phyloP scores from a whole-genome alignment of 2,329 filamentous ascomycete genomes.

The Botryotinia convoluta region DNA sequence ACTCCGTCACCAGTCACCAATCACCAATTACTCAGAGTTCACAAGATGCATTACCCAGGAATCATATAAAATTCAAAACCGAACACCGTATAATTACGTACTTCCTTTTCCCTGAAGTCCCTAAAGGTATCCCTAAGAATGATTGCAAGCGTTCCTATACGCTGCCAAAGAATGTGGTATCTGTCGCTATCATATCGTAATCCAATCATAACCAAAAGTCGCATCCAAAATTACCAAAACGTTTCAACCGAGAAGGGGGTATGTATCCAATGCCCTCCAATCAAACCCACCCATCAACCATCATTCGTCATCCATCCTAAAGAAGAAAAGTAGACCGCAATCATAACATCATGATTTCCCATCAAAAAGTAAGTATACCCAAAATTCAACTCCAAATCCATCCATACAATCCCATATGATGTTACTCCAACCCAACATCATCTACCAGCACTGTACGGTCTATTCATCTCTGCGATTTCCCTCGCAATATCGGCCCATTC shows the following conservation, averaged over 20 bases:
- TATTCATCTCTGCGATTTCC: slow-evolving; percentile 94
- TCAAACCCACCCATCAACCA: not conserved
- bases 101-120: not conserved
- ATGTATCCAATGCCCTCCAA: not conserved
- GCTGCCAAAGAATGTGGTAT: slow-evolving; percentile 16
- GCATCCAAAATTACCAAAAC: not conserved
- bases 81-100: slow-evolving; percentile 4
- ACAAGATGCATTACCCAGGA: not conserved
- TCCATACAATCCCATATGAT: not conserved
- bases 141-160: not conserved
- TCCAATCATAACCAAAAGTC: not conserved
- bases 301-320: not conserved
- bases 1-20: not conserved
- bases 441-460: slow-evolving; percentile 73
- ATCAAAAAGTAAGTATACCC: not conserved
- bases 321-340: not conserved
- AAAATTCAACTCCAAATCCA: not conserved
- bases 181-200: slow-evolving; percentile 9
- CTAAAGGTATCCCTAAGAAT: not conserved
- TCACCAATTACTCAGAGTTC: not conserved
- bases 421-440: not conserved
- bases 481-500: slow-evolving; percentile 88
- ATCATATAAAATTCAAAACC: not conserved
- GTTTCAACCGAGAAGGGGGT: not conserved
- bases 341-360: not conserved